Conservation (phyloP, 1,139 yeast species). For the Debaryomyces sp. region DNA sequence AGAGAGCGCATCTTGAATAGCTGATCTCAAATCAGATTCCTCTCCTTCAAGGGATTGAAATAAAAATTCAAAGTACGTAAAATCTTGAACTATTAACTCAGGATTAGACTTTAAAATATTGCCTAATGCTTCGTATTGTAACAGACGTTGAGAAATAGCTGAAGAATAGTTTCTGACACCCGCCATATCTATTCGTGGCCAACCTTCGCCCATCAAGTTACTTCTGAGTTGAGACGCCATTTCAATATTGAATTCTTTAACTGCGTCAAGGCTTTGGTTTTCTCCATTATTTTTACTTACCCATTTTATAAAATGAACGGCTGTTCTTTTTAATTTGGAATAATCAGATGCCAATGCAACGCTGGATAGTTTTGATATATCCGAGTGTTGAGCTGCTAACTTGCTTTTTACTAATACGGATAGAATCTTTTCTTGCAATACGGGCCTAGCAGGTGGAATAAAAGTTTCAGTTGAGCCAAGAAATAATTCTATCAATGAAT, state of each 20-base stretch:
- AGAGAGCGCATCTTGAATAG: conserved; percentile 75
- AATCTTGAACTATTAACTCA: conserved; percentile 44
- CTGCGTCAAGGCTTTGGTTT: conserved; percentile 18
- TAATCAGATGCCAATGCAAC: conserved; percentile 60
- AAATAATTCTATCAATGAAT: conserved; percentile 46
- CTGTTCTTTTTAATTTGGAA: conserved; percentile 47
- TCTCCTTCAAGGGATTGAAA: conserved; percentile 76
- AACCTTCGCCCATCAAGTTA: conserved; percentile 56
- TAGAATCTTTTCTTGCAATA: conserved; percentile 62
- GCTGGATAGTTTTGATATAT: conserved; percentile 48
- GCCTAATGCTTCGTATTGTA: conserved; percentile 80
- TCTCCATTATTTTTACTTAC: conserved; percentile 26
- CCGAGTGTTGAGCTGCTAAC: conserved; percentile 43
- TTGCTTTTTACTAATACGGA: conserved; percentile 55
- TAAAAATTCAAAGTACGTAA: conserved; percentile 62
- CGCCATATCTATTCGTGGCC: conserved; percentile 51
- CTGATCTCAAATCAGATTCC: conserved; percentile 58
- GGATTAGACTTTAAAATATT: conserved; percentile 58
- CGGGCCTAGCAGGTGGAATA: conserved; percentile 55
- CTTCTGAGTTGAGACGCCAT: conserved; percentile 57
- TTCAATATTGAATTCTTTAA: conserved; percentile 31
- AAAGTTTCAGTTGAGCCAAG: conserved; percentile 43
- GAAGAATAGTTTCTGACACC: conserved; percentile 31
- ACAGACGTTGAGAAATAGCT: conserved; percentile 50
- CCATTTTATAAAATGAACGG: conserved; percentile 66